A percentile compares a stretch with the other conserved stretches of the same genome.
Evolutionary conservation across 2,329 filamentous ascomycete species (phyloP).

Genomic region (Trichophyton schoenleinii): DNA sequence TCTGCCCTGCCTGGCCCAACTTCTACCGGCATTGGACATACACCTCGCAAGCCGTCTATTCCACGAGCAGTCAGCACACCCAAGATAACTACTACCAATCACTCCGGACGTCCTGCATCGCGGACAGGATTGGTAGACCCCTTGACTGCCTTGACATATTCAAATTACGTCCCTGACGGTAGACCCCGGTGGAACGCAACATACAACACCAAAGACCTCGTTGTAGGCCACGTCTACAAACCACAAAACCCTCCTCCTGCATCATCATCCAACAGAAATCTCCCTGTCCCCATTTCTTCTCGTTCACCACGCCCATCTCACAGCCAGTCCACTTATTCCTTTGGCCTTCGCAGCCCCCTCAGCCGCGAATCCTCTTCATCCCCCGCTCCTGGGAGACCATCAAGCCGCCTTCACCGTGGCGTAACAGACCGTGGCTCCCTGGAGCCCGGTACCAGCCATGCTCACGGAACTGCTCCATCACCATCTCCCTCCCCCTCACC

Average conservation of each 20-base stretch:
- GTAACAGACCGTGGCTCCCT: background rate
- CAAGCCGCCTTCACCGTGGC: slow-evolving; percentile 19
- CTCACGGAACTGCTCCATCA: slow-evolving; percentile 11
- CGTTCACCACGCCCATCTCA: slow-evolving; percentile 19
- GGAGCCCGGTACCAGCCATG: slow-evolving; percentile 1
- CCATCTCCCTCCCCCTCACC: slow-evolving; percentile 22
- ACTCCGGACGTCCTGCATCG: slow-evolving; percentile 8
- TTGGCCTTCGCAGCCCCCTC: slow-evolving; percentile 30
- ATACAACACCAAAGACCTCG: slow-evolving; percentile 50
- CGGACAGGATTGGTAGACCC: slow-evolving; percentile 19
- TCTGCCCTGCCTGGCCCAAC: slow-evolving; percentile 36
- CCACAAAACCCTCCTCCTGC: slow-evolving; percentile 42
- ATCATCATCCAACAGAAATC: slow-evolving; percentile 40
- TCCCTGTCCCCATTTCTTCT: slow-evolving; percentile 17
- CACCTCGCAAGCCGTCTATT: slow-evolving; percentile 27
- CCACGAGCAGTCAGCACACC: slow-evolving; percentile 20
- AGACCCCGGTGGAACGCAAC: slow-evolving; percentile 63
- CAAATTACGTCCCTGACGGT: background rate
- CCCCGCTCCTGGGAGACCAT: slow-evolving; percentile 24
- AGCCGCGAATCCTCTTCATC: slow-evolving; percentile 33
- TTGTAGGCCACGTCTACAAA: slow-evolving; percentile 57
- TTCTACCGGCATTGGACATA: slow-evolving; percentile 16
- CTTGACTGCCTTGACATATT: background rate
- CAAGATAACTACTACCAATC: slow-evolving; percentile 11
- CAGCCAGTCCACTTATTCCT: slow-evolving; percentile 21